Base-by-base conservation (phyloP, 352 stramenopile genomes). In the Pythium apleroticum region DNA sequence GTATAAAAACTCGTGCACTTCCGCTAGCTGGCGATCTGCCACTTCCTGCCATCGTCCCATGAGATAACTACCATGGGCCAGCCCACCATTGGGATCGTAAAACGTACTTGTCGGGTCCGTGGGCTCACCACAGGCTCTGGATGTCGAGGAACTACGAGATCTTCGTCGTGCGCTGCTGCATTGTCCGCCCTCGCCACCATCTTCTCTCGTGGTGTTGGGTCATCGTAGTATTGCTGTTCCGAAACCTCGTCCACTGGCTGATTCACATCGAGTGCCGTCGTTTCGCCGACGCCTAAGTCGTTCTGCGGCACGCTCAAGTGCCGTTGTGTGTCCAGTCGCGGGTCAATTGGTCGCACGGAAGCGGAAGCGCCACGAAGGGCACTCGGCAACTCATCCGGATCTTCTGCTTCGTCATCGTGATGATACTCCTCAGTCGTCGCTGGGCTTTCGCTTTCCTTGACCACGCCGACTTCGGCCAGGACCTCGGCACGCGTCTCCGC, bases 1-100 rank as follows among this genome's bases (percentile, higher is more conserved):
- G 27, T 62, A 68, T 20, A 68, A n/a, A 41, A 63, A 62, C 1
- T 54, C 53, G 14, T 68, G 43, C 12, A 68, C 24, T 6, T 57
- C 0, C 2, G 4, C 45, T 4, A 54, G 17, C 6, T 20, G 25
- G 3, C 5, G 17, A 1, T 19, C 31, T 3, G 35, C 4, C 12
- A 24, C 52, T n/a, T 33, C 20, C 45, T n/a, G 20, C 11, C 3
- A 27, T 50, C 37, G 4, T 50, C 20, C 7, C n/a, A 17, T 50
- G 5, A 50, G 19, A 17, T 5, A 27, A 5, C n/a, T 27, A 28
- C n/a, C 27, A 5, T 41, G 35, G n/a, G n/a, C 46, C 7, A 50
- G 4, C 43, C n/a, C 27, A 5, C 4, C 27, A 22, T 17, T 50
- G n/a, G 3, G 28, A 15, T 7, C 3, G 19, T 8, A 11, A 4